Evolutionary conservation across 2,329 filamentous ascomycete species (phyloP), one percentile per base, ranked within the genome.

Genomic region (Fusarium staphyleae): DNA sequence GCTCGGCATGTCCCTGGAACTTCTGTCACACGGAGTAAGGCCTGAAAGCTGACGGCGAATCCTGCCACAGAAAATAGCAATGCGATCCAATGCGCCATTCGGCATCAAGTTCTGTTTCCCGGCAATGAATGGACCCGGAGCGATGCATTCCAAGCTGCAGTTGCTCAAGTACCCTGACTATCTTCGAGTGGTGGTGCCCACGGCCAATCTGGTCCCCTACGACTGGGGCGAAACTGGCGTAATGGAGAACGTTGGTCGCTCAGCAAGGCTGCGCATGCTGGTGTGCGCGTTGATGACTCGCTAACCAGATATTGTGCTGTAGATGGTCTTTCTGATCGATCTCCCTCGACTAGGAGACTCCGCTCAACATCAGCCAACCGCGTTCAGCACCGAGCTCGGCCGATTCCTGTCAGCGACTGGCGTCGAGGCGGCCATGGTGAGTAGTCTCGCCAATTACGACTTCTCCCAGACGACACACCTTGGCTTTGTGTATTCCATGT

Each of bases 91-190:
- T 53, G 77, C 77, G 9, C 82, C 82, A 14, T 60, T 66, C n/a
- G 75, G 73, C 30, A 79, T 96, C 48, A 83, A 83, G 15, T 87
- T 87, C 48, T 92, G 90, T 69, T 96, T 98, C 68, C 93, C 93
- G 13, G 82, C 83, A 2, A 93, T 97, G 90, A 78, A 85, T 33
- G 83, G 85, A 2, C 78, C 83, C 5, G 88, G 87, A 18, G 87
- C 82, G 65, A 96, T 98, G 92, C 95, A 98, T 73, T 96, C 91
- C 42, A 98, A 99, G 70, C 78, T 98, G 35, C 93, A 96, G 82
- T 75, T 98, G 1, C 80, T 98, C n/a, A 93, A 92, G 65, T 90
- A 91, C 64, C 75, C 82, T 0, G 75, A 75, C 1, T 87, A 92
- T 70, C 74, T 97, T 13, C 85, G 95, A 6, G 80, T 99, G 36